Evolutionary conservation across 2,329 filamentous ascomycete species (phyloP), one percentile per base, ranked within the genome.

Genomic region (Exserohilum turcica): DNA sequence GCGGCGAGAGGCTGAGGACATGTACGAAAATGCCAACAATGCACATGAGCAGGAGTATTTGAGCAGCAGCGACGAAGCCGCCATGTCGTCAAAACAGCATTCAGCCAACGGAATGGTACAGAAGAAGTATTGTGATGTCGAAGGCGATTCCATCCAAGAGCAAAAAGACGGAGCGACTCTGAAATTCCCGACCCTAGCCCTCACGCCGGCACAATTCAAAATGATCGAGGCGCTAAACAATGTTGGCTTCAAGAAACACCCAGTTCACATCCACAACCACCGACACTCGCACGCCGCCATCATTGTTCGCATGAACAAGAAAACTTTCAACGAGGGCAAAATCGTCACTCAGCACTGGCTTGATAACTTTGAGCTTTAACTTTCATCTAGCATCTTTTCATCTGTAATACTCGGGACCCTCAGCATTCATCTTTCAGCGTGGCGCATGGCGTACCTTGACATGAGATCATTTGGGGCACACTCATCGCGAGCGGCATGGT

Each of bases 241-340:
- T 4, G 76, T 86, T 0, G 83, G 83, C 3, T 82, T 84, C 67
- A 79, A 75, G 37, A 86, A 85, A 63, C 84, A 81, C 60, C 81
- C 82, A 0, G 83, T 92, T 3, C 87, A 88, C 76, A 92, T 94
- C 33, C 88, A 89, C 59, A 89, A 92, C 5, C 82, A 86, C 48
- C 77, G 81, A n/a, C 72, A 96, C 70, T 90, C 85, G 54, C 93
- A 97, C 74, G 93, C 92, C 0, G 92, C 92, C 3, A 96, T 97
- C 42, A 90, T 97, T 59, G 86, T 95, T 31, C 84, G 93, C 32
- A 84, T 80, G 57, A 74, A 88, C 33, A 86, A 85, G 69, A 78
- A 82, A 45, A 77, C 74, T 0, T 95, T 92, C 64, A 79, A 82
- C 2, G 92, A 97, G 74, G 93, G 93, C 0, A 84, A 82, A 67